Evolutionary conservation across 2,329 filamentous ascomycete genomes (phyloP), one percentile per base, ranked within the genome.

Genomic region (Botrytis deweyae): DNA sequence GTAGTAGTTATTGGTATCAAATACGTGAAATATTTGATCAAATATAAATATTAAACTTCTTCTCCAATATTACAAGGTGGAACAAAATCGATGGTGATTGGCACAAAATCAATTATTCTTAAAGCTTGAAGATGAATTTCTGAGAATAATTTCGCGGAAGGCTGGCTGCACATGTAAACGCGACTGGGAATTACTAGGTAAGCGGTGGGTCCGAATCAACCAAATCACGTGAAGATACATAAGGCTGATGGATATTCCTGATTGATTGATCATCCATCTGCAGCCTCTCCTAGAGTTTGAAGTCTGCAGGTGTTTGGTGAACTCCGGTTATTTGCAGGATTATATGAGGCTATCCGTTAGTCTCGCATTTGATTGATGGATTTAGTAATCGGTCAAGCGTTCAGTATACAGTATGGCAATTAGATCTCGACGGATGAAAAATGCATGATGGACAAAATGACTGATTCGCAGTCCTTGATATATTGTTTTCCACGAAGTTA

Each of bases 81-180:
- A 70, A 49, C 14, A 12, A 63, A 44, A 70, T 42, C 22, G 38
- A 69, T 58, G 38, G 38, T 42, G 52, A 69, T 69, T 69, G 66
- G 49, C 46, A 20, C 38, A 42, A 69, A 44, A 58, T 42, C 61
- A 59, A 33, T 46, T 67, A 55, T 42, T 55, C 44, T 33, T 33
- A 42, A 72, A 72, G n/a, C 46, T 52, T 52, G 38, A 72, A 61
- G 36, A 63, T 65, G 65, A 72, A 72, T 38, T 49, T 61, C 52
- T 61, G 38, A 69, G 71, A 72, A 72, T 69, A 72, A 71, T 72
- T 72, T 72, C 71, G 64, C 40, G 63, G 52, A 58, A 72, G 71
- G 71, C 71, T 72, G 64, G 71, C 63, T 72, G 64, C 71, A 67
- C 63, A 72, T 42, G 64, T 62, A 68, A 72, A 72, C 71, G 40